phyloP scores from a whole-genome alignment of 768 basidiomycete genomes.

The Collybia mongolica region DNA sequence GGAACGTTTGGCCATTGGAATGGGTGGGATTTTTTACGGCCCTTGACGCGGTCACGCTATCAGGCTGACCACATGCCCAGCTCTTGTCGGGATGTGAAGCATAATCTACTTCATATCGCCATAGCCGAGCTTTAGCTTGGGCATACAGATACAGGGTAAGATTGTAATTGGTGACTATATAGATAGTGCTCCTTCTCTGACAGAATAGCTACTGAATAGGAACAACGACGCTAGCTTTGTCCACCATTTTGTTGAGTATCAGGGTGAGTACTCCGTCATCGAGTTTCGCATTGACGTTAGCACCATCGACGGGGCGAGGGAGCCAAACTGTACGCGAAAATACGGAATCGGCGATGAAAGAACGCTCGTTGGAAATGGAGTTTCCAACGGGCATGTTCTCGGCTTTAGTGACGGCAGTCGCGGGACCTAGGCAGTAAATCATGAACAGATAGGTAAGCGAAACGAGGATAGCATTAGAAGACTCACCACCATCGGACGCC shows the following conservation, averaged over 20 bases:
- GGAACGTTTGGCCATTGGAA: conserved; percentile 9
- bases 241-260: conserved; percentile 57
- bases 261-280: conserved; percentile 69
- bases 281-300: conserved; percentile 61
- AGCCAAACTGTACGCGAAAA: conserved; percentile 76
- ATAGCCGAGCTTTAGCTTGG: neutral
- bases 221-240: conserved; percentile 53
- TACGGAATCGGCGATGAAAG: conserved; percentile 49
- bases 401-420: conserved; percentile 19
- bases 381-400: conserved; percentile 27
- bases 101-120: neutral
- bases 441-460: neutral
- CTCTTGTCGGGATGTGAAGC: no score
- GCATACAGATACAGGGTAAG: neutral
- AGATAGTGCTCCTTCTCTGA: neutral
- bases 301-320: conserved; percentile 58
- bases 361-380: conserved; percentile 58
- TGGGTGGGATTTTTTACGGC: conserved; percentile 2
- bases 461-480: neutral
- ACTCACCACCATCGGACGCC: conserved; percentile 8
- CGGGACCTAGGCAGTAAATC: conserved; percentile 4
- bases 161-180: neutral
- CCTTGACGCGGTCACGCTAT: neutral
- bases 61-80: neutral
- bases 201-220: conserved; percentile 27